Conservation (phyloP, 306 rosid genomes). For the Quercus rubra region DNA sequence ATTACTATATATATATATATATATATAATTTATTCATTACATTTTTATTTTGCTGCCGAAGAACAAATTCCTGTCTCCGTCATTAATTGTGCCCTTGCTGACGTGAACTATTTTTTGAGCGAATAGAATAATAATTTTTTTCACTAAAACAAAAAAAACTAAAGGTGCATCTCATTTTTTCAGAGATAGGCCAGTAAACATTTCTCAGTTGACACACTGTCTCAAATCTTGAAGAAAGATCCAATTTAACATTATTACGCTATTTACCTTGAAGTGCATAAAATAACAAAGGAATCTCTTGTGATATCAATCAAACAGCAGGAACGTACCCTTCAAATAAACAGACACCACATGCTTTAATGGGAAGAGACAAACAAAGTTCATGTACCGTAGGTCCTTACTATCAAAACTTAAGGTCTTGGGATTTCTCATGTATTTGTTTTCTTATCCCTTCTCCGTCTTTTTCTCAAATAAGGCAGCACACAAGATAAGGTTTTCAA, state of each 20-base stretch:
- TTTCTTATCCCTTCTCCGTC: neutral
- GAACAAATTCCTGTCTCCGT: too few species aligned
- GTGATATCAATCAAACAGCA: neutral
- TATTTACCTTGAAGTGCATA: too few species aligned
- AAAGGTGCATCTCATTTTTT: too few species aligned
- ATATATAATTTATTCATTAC: too few species aligned
- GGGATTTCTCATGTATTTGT: neutral
- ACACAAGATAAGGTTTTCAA: neutral
- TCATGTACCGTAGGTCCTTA: conserved; percentile 13
- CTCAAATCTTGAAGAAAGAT: neutral
- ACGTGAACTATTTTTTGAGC: too few species aligned
- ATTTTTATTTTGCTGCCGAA: too few species aligned
- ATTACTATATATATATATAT: too few species aligned
- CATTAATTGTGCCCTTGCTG: too few species aligned
- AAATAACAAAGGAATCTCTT: neutral
- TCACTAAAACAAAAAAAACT: too few species aligned
- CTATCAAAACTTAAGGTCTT: neutral
- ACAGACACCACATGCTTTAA: conserved; percentile 5
- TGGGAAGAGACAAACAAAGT: conserved; percentile 2
- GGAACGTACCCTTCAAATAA: neutral
- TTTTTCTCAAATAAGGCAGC: neutral
- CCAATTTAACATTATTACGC: neutral
- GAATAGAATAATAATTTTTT: too few species aligned
- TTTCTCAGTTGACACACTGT: neutral
- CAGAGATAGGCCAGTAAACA: too few species aligned